Percentiles rank a stretch among this genome's conserved stretches.
phyloP scores from a whole-genome alignment of 225 moss, liverwort and hornwort species.

The Rhytidiadelphus loreus region DNA sequence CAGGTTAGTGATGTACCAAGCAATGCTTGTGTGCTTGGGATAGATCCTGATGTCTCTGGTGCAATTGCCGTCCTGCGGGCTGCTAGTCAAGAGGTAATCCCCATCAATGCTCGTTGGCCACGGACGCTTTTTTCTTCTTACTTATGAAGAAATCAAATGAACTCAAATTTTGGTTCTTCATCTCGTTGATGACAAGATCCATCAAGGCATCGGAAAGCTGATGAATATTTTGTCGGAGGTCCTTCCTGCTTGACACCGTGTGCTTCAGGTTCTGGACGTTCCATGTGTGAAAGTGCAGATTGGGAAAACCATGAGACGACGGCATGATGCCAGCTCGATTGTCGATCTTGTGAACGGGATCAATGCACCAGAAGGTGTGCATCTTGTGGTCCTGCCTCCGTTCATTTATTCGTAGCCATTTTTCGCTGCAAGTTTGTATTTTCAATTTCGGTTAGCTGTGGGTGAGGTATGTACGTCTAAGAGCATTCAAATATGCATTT shows the following conservation, averaged over 20 bases:
- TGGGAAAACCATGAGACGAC: constrained; percentile 71
- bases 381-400: background rate
- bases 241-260: background rate
- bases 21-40: constrained; percentile 57
- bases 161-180: background rate
- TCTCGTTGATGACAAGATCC: background rate
- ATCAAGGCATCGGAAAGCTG: background rate
- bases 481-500: background rate
- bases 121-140: background rate
- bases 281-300: constrained; percentile 75
- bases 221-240: background rate
- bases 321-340: constrained; percentile 68
- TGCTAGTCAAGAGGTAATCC: constrained; percentile 50
- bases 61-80: constrained; percentile 75
- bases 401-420: background rate
- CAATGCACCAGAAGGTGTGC: constrained; percentile 63
- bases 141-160: background rate
- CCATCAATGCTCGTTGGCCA: background rate
- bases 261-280: constrained; percentile 77
- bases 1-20: constrained; percentile 22
- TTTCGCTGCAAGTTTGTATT: background rate
- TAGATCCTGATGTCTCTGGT: constrained; percentile 94
- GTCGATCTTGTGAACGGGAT: constrained; percentile 51
- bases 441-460: background rate
- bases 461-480: background rate